Base-by-base conservation (phyloP, 2,329 filamentous ascomycete genomes). In the Ascochyta pisi region DNA sequence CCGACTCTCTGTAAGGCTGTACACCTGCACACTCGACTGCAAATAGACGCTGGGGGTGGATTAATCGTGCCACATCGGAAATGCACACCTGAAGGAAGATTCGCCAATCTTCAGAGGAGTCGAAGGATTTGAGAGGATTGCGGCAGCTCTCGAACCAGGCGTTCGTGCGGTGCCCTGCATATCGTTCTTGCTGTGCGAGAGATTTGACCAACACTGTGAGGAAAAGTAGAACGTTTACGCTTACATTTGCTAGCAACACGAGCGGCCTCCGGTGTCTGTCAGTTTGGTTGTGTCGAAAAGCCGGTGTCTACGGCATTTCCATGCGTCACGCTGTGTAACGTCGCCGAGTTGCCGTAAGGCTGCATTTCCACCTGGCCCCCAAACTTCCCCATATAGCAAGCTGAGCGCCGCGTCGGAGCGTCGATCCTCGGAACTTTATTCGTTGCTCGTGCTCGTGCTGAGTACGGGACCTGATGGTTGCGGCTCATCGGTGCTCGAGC, bases 1-100 rank as follows among this genome's bases (percentile, higher is more conserved):
- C 22, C 52, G 52, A 50, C 41, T 34, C 10, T 26, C n/a, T 23
- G 22, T 40, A 40, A 33, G 51, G 45, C 51, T 49, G 33, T 29
- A 38, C 22, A n/a, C 38, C 33, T 38, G 27, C 10, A 19, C 12
- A 23, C 19, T 26, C 34, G 5, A n/a, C 37, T 39, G 12, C 19
- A 22, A 13, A 15, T 22, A 23, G 16, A 39, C 8, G 16, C 22
- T 19, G 9, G 37, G 10, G 8, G 8, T 9, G 1, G 9, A 22
- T 12, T 9, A 8, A 23, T 10, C 23, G 27, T 23, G 41, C 41
- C 27, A 4, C 16, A 13, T 15, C 27, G 27, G 16, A 29, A 33
- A 1, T 22, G 39, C 12, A 41, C 4, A 23, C 16, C 27, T 22
- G 27, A 31, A 13, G 33, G 5, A 23, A 16, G 6, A 12, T 33